Percentiles rank a stretch among this genome's conserved stretches.
Evolutionary conservation across 2,329 filamentous ascomycete species (phyloP).

Genomic region (Malbranchea cinnamomea): DNA sequence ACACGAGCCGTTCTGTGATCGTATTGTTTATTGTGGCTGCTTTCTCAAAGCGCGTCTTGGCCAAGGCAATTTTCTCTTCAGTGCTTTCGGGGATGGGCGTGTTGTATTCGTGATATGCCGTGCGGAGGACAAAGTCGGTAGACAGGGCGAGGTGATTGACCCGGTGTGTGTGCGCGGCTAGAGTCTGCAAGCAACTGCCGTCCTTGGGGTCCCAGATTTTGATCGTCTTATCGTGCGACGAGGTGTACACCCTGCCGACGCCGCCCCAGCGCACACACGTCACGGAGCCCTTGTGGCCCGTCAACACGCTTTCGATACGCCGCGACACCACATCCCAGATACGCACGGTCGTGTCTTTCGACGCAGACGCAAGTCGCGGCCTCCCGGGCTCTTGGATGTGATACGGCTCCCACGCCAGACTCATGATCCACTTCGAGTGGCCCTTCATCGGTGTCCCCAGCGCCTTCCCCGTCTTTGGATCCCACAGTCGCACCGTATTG

Average conservation of each 20-base stretch:
- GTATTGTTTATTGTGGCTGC: slow-evolving; percentile 63
- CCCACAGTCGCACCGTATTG: slow-evolving; percentile 79
- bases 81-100: slow-evolving; percentile 52
- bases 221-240: slow-evolving; percentile 81
- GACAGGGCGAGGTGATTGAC: slow-evolving; percentile 91
- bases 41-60: slow-evolving; percentile 70
- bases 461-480: slow-evolving; percentile 63
- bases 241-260: slow-evolving; percentile 68
- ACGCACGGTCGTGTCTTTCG: slow-evolving; percentile 76
- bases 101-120: slow-evolving; percentile 72
- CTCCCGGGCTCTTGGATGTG: slow-evolving; percentile 63
- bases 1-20: slow-evolving; percentile 71
- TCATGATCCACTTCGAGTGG: slow-evolving; percentile 79
- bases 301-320: slow-evolving; percentile 65
- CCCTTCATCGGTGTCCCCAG: slow-evolving; percentile 62
- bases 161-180: slow-evolving; percentile 78
- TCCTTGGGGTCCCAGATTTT: slow-evolving; percentile 75
- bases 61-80: slow-evolving; percentile 58
- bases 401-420: slow-evolving; percentile 83
- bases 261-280: slow-evolving; percentile 92
- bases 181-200: slow-evolving; percentile 64
- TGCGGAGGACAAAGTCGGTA: slow-evolving; percentile 78
- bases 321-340: slow-evolving; percentile 74
- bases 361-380: slow-evolving; percentile 68
- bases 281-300: slow-evolving; percentile 77